These are phyloP conservation scores for Globisporangium nodosum DNA, from an alignment of 352 stramenopile species.

Conservation along the genomic window DNA sequence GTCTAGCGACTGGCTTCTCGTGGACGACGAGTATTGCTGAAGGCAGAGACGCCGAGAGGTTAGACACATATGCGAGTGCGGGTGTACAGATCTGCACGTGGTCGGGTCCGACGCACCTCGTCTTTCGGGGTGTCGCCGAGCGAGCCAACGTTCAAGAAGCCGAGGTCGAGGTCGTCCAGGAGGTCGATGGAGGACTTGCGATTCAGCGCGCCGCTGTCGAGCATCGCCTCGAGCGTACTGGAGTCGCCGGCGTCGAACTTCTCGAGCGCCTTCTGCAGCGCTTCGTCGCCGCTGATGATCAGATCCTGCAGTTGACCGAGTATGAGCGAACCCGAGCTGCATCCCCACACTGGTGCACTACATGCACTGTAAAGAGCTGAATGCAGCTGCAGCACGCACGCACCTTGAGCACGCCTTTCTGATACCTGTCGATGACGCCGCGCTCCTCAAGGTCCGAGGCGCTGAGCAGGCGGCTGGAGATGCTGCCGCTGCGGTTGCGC, in stretches of 20 bases:
- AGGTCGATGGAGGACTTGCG: constrained; percentile 83
- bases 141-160: constrained; percentile 85
- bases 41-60: neutral
- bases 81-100: neutral
- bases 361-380: neutral
- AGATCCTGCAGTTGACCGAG: constrained; percentile 42
- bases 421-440: constrained; percentile 85
- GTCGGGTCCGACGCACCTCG: constrained; percentile 29
- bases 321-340: too few species aligned
- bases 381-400: neutral
- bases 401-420: constrained; percentile 89
- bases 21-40: constrained; percentile 45
- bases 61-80: too few species aligned
- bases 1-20: constrained; percentile 69
- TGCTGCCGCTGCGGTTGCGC: constrained; percentile 73
- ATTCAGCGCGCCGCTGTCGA: constrained; percentile 79
- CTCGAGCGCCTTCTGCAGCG: constrained; percentile 85
- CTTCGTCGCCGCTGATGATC: constrained; percentile 89
- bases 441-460: constrained; percentile 88
- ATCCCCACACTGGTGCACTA: too few species aligned
- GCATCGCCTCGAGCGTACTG: constrained; percentile 77
- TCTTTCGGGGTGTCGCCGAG: constrained; percentile 82
- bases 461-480: constrained; percentile 81
- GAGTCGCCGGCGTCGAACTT: constrained; percentile 86
- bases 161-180: constrained; percentile 79